Evolutionary conservation across 1,284 basidiomycete species (phyloP), one percentile per base, ranked within the genome.

Genomic region (Moniliella sp.): DNA sequence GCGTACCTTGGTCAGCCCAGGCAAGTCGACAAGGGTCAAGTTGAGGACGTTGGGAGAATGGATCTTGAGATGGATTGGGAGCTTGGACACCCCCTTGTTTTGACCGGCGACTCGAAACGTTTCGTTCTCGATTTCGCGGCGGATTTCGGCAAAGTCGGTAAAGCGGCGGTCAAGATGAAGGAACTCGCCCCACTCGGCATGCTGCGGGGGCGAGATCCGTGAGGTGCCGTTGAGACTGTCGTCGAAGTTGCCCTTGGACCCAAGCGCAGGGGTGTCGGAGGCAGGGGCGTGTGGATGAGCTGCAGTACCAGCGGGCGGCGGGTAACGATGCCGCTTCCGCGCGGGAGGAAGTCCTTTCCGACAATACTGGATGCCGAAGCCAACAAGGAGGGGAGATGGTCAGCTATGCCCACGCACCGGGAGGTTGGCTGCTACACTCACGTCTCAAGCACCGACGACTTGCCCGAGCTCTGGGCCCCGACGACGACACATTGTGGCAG

Each of bases 141-240:
- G 71, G 46, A 97, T 79, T 50, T 94, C 86, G 33, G 71, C 69
- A 58, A 91, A 94, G 58, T 94, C 86, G 29, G 82, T 86, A 64
- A 88, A 94, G 31, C 79, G 74, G 60, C 82, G 82, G 69, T 94
- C 84, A 42, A 88, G 69, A 62, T 97, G 88, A 18, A 94, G 69
- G 63, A 97, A 97, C 63, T 97, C 88, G 32, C 74, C 88, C 73
- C 86, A 94, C 88, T 84, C 15, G n/a, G n/a, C n/a, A n/a, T n/a
- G n/a, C n/a, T n/a, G n/a, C n/a, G n/a, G n/a, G n/a, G n/a, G n/a
- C n/a, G n/a, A n/a, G n/a, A n/a, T n/a, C n/a, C n/a, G n/a, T n/a
- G n/a, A n/a, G n/a, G n/a, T n/a, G n/a, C n/a, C n/a, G n/a, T n/a
- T n/a, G n/a, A n/a, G n/a, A n/a, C n/a, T n/a, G n/a, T n/a, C n/a